Percentiles rank a stretch among this genome's conserved stretches.
Conservation (phyloP, 2,329 filamentous ascomycete species). For the Albifimbria verrucaria region DNA sequence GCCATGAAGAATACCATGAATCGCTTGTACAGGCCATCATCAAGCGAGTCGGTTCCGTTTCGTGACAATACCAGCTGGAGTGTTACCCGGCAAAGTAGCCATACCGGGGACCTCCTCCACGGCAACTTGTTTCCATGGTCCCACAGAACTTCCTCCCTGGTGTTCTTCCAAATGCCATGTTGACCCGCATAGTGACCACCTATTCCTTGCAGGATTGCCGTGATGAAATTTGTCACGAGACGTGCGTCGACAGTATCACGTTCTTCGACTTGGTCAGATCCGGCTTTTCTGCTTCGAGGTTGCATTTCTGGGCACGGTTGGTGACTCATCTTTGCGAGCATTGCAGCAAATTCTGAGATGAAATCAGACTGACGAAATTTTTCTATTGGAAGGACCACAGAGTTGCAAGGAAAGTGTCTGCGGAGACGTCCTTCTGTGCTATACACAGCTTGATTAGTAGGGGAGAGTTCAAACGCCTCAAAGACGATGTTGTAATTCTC, state of each 20-base stretch:
- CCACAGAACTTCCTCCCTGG: conserved; percentile 52
- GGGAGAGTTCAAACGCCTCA: conserved; percentile 31
- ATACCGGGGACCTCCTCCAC: conserved; percentile 1
- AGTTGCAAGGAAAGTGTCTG: conserved; percentile 22
- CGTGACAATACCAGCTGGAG: conserved; percentile 1
- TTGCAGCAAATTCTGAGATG: conserved; percentile 10
- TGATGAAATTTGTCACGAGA: conserved; percentile 46
- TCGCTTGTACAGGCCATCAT: conserved; percentile 39
- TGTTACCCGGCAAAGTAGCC: neutral
- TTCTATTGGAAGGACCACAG: conserved; percentile 13
- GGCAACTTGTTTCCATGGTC: conserved; percentile 6
- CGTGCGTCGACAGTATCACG: conserved; percentile 46
- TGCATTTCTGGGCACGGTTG: conserved; percentile 15
- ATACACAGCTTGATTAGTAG: conserved; percentile 20
- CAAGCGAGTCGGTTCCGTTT: neutral
- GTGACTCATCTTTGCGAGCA: conserved; percentile 23
- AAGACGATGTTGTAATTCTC: conserved; percentile 15
- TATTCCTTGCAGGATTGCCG: conserved; percentile 31
- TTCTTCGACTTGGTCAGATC: conserved; percentile 29
- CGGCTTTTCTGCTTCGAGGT: conserved; percentile 32
- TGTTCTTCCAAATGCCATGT: conserved; percentile 44
- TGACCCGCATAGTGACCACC: conserved; percentile 26
- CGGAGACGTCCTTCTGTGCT: conserved; percentile 23
- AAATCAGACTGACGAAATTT: conserved; percentile 12
- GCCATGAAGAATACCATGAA: conserved; percentile 47